Evolutionary conservation across 352 stramenopile genomes (phyloP).

Genomic region (Phytophthora vignae): DNA sequence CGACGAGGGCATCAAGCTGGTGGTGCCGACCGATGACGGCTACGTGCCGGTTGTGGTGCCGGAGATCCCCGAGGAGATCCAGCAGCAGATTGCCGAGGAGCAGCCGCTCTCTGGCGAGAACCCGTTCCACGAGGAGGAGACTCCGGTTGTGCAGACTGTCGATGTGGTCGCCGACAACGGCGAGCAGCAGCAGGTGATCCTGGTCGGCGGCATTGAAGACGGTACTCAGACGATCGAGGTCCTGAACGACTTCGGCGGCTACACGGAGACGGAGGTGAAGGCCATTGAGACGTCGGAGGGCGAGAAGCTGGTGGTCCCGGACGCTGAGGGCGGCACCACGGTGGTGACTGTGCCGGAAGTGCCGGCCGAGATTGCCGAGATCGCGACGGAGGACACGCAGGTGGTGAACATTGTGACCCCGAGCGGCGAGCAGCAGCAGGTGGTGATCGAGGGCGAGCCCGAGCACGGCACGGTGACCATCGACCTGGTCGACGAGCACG

Average conservation of each 20-base stretch:
- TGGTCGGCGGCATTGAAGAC: slow-evolving; percentile 10
- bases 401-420: slow-evolving; percentile 21
- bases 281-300: slow-evolving; percentile 10
- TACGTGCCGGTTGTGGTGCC: neutral
- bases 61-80: neutral
- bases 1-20: slow-evolving; percentile 1
- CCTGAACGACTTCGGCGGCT: slow-evolving; percentile 8
- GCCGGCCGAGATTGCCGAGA: slow-evolving; percentile 28
- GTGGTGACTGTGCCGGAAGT: slow-evolving; percentile 14
- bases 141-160: slow-evolving; percentile 10
- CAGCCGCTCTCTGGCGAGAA: neutral
- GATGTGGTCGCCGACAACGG: slow-evolving; percentile 10
- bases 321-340: slow-evolving; percentile 1
- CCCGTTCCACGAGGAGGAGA: neutral
- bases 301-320: slow-evolving; percentile 15
- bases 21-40: slow-evolving; percentile 10
- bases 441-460: slow-evolving; percentile 18
- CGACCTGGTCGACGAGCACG: slow-evolving; percentile 14
- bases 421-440: slow-evolving; percentile 4
- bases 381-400: slow-evolving; percentile 5
- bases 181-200: slow-evolving; percentile 14
- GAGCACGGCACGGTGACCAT: slow-evolving; percentile 18
- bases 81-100: neutral
- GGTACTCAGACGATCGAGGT: slow-evolving; percentile 18
- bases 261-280: slow-evolving; percentile 10